These are phyloP conservation scores for Neurospora discreta DNA, from an alignment of 495 filamentous ascomycete species.

Conservation along the genomic window DNA sequence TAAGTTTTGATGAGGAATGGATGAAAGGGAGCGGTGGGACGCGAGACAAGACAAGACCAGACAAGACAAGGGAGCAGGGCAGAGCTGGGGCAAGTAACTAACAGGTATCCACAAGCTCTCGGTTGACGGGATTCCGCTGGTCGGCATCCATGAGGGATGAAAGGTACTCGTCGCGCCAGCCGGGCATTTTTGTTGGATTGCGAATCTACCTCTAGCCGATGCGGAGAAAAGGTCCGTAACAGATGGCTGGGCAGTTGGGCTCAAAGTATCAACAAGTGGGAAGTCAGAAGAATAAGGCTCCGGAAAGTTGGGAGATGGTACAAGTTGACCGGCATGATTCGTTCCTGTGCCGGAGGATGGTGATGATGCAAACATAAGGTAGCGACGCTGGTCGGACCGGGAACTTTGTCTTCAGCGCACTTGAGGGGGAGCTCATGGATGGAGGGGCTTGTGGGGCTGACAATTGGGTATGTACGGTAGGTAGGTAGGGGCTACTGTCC, in stretches of 20 bases:
- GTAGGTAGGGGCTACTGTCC: too few relatives aligned
- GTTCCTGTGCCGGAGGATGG: neutral
- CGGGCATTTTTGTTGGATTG: slow-evolving; percentile 22
- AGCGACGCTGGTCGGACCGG: neutral
- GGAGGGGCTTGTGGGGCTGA: neutral
- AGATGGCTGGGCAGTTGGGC: neutral
- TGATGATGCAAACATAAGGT: neutral
- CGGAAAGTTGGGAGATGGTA: neutral
- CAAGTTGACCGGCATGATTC: neutral
- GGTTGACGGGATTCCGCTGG: slow-evolving; percentile 31
- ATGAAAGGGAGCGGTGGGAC: slow-evolving; percentile 7
- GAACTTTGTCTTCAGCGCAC: neutral
- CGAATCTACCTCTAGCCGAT: neutral
- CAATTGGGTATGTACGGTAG: neutral
- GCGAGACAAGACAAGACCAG: neutral
- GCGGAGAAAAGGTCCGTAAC: neutral
- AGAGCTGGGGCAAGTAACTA: slow-evolving; percentile 9
- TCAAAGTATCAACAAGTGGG: neutral
- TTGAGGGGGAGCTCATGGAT: neutral
- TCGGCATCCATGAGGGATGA: slow-evolving; percentile 30
- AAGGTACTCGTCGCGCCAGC: slow-evolving; percentile 38
- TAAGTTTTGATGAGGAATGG: slow-evolving; percentile 9
- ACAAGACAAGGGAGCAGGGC: neutral
- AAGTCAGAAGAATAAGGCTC: neutral
- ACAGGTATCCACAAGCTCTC: slow-evolving; percentile 36